Evolutionary conservation across 2,329 filamentous ascomycete species (phyloP), one percentile per base, ranked within the genome.

Genomic region (Aspergillus amoenus): DNA sequence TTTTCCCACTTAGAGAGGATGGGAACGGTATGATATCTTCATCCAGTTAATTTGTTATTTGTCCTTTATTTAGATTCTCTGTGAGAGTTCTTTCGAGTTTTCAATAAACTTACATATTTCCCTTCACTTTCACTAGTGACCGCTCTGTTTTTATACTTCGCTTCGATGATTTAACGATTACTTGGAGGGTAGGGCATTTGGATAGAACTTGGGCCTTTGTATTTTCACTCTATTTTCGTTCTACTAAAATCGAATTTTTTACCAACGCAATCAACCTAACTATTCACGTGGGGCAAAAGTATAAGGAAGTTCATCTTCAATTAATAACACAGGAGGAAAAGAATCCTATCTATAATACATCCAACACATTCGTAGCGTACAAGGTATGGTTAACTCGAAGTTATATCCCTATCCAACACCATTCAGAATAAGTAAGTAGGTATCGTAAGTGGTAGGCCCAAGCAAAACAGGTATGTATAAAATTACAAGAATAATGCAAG

Each of bases 81-180:
- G 40, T 43, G 21, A 50, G 50, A 46, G n/a, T 52, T 32, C 7
- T 32, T 47, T 34, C n/a, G 7, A 24, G 37, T 17, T 44, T 43
- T 39, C 17, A 55, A 55, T 55, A 43, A 50, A 55, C 45, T 15
- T 47, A 43, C 48, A 44, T 39, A 24, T 39, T 39, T 55, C 42
- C n/a, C 15, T 30, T 9, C 27, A 30, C 27, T 11, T 11, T 9
- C 8, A 30, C 27, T 30, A 30, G 27, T 30, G 27, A 30, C 9
- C 9, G 2, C 27, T 30, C 27, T 30, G 27, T 30, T 30, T 30
- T 30, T 30, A 30, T 30, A 30, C 27, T 30, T 30, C 9, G 27
- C 34, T 15, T 37, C 34, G 13, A 37, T 37, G 34, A n/a, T n/a
- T 15, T n/a, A 13, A 37, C 15, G 34, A 37, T 15, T 37, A 37